Evolutionary conservation across 768 basidiomycete genomes (phyloP).

Genomic region (Lactarius vividus): DNA sequence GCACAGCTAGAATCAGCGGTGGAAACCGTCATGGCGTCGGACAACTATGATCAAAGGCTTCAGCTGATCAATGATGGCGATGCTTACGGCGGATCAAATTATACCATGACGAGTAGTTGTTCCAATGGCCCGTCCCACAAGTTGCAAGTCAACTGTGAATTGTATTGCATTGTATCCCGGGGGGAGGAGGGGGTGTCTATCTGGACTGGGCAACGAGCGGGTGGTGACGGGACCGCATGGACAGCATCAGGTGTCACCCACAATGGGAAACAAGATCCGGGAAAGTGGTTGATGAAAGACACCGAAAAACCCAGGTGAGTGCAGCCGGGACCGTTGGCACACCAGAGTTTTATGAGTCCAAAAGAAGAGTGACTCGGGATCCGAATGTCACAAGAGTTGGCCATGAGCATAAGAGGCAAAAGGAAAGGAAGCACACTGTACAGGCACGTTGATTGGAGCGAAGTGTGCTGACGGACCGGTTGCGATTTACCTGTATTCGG

Average conservation of each 20-base stretch:
- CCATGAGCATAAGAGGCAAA: conserved; percentile 8
- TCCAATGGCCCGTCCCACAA: not conserved
- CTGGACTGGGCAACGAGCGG: not conserved
- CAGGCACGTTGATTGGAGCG: conserved; percentile 11
- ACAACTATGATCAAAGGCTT: conserved; percentile 2
- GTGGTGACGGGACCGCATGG: conserved; percentile 15
- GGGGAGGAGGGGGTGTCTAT: conserved; percentile 6
- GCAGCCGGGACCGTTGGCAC: conserved; percentile 17
- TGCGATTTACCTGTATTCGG: conserved; percentile 19
- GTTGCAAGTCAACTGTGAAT: not conserved
- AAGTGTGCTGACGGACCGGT: conserved; percentile 3
- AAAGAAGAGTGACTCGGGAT: conserved; percentile 7
- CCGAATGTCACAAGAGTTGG: conserved; percentile 14
- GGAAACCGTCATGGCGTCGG: not conserved
- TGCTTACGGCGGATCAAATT: conserved; percentile 1
- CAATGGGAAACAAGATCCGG: conserved; percentile 7
- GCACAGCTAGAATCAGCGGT: not conserved
- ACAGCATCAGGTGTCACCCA: conserved; percentile 5
- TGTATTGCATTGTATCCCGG: conserved; percentile 4
- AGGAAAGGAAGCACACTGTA: conserved; percentile 7
- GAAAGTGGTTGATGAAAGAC: conserved; percentile 6
- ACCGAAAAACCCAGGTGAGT: conserved; percentile 3
- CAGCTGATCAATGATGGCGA: conserved; percentile 10
- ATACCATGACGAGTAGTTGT: conserved; percentile 3
- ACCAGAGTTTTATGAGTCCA: not conserved